Base-by-base conservation (phyloP, 179 eudicot species). In the Beta corolliflora region DNA sequence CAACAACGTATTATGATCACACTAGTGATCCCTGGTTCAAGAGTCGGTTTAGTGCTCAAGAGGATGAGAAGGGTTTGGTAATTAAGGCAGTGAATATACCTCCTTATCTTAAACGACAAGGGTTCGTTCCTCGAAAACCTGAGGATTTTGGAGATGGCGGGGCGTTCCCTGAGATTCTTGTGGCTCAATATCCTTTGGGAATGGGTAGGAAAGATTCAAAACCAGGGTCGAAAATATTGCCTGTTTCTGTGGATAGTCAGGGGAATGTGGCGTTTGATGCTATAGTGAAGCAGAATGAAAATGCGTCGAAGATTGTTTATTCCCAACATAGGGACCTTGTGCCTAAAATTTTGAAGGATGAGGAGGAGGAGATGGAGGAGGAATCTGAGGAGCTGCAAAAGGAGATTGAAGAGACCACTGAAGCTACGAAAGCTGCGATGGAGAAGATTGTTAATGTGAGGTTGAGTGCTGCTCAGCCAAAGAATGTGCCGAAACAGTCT, bases 91-190 rank as follows among this genome's bases (percentile, higher is more conserved):
- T 79, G 12, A 76, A 79, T 5, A 86, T 93, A 13, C 97, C 97
- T 0, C 88, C 85, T 1, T 93, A 92, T 77, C 58, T 81, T 73
- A 89, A 90, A 48, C 86, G 97, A 79, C 87, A 90, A 19, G 88
- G 92, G 5, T 93, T 90, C 82, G 79, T 86, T 58, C 97, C 97
- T 18, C 87, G 90, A 4, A 92, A 84, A 82, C 95, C 94, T 0
- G 95, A 93, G 81, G 93, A 95, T 76, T 95, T 93, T 76, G 98
- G 97, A 1, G 98, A 95, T 85, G 97, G 98, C 23, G 98, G 98
- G 36, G 97, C 97, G 1, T 95, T 93, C 36, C 98, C 97, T 0
- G 97, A 95, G 82, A 92, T 93, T 56, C 93, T 83, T 23, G 84
- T 88, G 80, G 93, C 95, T 0, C 98, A 95, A 72, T 92, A 90